These are phyloP conservation scores for Leptographium galeiforme DNA, from an alignment of 2,329 filamentous ascomycete species.

Conservation along the genomic window DNA sequence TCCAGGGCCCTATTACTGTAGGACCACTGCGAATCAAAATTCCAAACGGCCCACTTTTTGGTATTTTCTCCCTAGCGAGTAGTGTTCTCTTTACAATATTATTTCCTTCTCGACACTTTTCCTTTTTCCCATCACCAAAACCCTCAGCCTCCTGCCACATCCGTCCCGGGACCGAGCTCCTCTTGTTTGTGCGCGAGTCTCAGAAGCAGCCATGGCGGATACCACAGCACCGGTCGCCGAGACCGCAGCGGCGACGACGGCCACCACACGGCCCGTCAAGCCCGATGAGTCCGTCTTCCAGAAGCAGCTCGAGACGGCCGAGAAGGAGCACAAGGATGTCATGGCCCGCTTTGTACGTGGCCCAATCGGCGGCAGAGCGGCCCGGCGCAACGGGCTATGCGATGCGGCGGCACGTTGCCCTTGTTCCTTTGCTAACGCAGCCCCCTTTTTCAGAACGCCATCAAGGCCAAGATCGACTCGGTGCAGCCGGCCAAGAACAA, in stretches of 20 bases:
- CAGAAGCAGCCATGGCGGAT: constrained; percentile 30
- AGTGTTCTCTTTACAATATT: neutral
- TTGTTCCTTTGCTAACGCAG: neutral
- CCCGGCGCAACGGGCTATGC: neutral
- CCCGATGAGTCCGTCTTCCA: constrained; percentile 82
- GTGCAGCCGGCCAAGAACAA: constrained; percentile 60
- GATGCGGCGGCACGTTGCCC: neutral
- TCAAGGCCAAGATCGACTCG: constrained; percentile 79
- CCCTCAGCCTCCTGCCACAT: neutral
- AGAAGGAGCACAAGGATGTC: constrained; percentile 72
- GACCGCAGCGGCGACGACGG: constrained; percentile 29
- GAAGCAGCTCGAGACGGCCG: constrained; percentile 60
- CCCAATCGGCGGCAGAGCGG: neutral
- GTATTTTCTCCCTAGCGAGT: neutral
- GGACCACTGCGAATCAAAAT: neutral
- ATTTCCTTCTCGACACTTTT: neutral
- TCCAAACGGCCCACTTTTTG: neutral
- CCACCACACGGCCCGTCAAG: constrained; percentile 56
- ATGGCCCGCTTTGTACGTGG: constrained; percentile 43
- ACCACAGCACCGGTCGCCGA: constrained; percentile 19
- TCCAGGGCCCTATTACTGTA: neutral
- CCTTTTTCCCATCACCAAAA: neutral
- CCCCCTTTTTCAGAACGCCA: constrained; percentile 50
- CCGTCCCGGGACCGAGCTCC: neutral
- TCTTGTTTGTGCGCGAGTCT: neutral